A percentile compares a stretch with the other conserved stretches of the same genome.
phyloP scores from a whole-genome alignment of 169 alveolate species.

The Eimeria praecox region DNA sequence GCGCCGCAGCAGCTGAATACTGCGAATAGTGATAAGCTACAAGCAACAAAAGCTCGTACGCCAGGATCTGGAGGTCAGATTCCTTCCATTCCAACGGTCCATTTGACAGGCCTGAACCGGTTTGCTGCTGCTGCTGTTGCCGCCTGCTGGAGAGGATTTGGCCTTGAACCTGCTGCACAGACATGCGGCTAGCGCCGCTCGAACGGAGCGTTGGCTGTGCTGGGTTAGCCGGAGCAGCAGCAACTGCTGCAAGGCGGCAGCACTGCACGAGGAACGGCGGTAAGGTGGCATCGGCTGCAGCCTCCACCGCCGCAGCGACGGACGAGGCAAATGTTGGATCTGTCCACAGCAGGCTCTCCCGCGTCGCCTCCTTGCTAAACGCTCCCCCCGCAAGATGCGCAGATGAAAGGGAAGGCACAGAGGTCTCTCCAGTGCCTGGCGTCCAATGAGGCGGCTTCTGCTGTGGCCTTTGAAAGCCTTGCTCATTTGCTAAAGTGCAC shows the following conservation, averaged over 20 bases:
- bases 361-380: background rate
- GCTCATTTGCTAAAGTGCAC: background rate
- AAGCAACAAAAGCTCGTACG: slow-evolving; percentile 76
- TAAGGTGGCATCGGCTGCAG: slow-evolving; percentile 46
- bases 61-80: slow-evolving; percentile 76
- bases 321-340: slow-evolving; percentile 43
- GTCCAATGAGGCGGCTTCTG: background rate
- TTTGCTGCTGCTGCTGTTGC: slow-evolving; percentile 41
- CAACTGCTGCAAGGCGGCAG: slow-evolving; percentile 75
- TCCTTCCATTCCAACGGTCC: slow-evolving; percentile 55
- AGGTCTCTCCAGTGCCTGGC: background rate
- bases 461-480: background rate
- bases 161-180: slow-evolving; percentile 52
- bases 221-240: slow-evolving; percentile 43
- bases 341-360: background rate
- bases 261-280: slow-evolving; percentile 65
- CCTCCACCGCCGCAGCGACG: slow-evolving; percentile 56
- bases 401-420: background rate
- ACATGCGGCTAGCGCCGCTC: slow-evolving; percentile 53
- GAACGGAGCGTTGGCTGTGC: background rate
- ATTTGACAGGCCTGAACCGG: background rate
- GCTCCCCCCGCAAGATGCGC: background rate
- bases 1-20: slow-evolving; percentile 71
- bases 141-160: slow-evolving; percentile 53
- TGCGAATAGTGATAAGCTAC: slow-evolving; percentile 66